Percentiles rank a stretch among this genome's conserved stretches.
These are phyloP conservation scores for Leptographium flavum DNA, from an alignment of 2,329 filamentous ascomycete species.

Conservation along the genomic window DNA sequence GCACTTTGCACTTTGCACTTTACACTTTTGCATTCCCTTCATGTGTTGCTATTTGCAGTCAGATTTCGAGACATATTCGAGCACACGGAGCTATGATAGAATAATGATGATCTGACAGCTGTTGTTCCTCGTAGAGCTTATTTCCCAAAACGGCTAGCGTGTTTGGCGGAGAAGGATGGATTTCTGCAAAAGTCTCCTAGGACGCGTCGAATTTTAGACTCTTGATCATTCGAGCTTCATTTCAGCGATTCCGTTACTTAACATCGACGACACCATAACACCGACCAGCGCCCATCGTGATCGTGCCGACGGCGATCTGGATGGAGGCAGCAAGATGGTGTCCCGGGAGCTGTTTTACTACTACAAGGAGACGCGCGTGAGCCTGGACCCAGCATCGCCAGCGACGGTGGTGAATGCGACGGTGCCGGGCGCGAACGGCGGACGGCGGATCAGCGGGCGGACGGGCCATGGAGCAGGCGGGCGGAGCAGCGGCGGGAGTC, in stretches of 20 bases:
- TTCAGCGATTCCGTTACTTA: not conserved
- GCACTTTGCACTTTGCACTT: too few relatives aligned
- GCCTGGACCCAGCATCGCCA: constrained; percentile 58
- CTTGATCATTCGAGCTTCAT: constrained; percentile 1
- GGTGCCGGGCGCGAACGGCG: constrained; percentile 39
- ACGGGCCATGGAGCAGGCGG: not conserved
- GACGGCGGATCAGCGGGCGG: constrained; percentile 2
- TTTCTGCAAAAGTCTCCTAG: not conserved
- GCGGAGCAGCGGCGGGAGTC: constrained; percentile 8
- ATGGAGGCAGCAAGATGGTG: constrained; percentile 57
- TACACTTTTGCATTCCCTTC: too few relatives aligned
- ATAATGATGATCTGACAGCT: not conserved
- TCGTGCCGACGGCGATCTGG: constrained; percentile 11
- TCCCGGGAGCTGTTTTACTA: constrained; percentile 47
- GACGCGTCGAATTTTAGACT: constrained; percentile 8
- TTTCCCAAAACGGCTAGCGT: not conserved
- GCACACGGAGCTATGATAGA: not conserved
- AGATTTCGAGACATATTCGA: too few relatives aligned
- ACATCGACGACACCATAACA: not conserved
- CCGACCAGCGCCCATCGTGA: not conserved
- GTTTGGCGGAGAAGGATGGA: not conserved
- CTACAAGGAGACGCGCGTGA: constrained; percentile 79
- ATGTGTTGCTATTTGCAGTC: too few relatives aligned
- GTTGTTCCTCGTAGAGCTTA: not conserved
- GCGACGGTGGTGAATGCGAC: constrained; percentile 58